Percentiles rank a stretch among this genome's conserved stretches.
Evolutionary conservation across 306 rosid species (phyloP).

Genomic region (Arachis hypogaea): DNA sequence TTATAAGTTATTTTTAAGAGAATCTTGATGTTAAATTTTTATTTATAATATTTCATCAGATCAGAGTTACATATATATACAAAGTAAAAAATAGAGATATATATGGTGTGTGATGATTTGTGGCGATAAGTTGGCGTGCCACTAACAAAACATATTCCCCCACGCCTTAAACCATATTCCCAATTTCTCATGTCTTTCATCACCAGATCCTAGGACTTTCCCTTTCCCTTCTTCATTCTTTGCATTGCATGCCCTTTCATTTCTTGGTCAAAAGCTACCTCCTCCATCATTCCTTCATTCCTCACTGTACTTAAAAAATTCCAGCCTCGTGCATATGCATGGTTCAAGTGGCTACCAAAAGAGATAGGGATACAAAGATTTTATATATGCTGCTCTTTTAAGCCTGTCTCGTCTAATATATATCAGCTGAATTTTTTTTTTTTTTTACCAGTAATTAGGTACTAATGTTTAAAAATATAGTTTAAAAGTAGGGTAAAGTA

Average conservation of each 20-base stretch:
- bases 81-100: no score
- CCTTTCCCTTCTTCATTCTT: slow-evolving; percentile 30
- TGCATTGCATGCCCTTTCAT: slow-evolving; percentile 11
- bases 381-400: slow-evolving; percentile 46
- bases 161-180: slow-evolving; percentile 76
- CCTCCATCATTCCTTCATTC: background rate
- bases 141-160: slow-evolving; percentile 70
- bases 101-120: slow-evolving; percentile 59
- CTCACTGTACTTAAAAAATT: slow-evolving; percentile 18
- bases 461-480: no score
- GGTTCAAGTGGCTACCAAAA: slow-evolving; percentile 30
- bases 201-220: slow-evolving; percentile 90
- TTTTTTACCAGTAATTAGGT: no score
- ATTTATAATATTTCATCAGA: no score
- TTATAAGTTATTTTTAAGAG: no score
- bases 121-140: slow-evolving; percentile 96
- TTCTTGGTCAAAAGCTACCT: slow-evolving; percentile 48
- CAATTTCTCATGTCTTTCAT: slow-evolving; percentile 46
- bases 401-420: slow-evolving; percentile 18
- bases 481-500: no score
- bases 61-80: no score
- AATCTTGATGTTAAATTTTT: no score
- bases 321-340: slow-evolving; percentile 33
- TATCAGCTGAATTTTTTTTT: no score
- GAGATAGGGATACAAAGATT: slow-evolving; percentile 33